Percentiles rank a stretch among this genome's conserved stretches.
Conservation (phyloP, 805 yeast genomes). For the Scheffersomyces stipitis region DNA sequence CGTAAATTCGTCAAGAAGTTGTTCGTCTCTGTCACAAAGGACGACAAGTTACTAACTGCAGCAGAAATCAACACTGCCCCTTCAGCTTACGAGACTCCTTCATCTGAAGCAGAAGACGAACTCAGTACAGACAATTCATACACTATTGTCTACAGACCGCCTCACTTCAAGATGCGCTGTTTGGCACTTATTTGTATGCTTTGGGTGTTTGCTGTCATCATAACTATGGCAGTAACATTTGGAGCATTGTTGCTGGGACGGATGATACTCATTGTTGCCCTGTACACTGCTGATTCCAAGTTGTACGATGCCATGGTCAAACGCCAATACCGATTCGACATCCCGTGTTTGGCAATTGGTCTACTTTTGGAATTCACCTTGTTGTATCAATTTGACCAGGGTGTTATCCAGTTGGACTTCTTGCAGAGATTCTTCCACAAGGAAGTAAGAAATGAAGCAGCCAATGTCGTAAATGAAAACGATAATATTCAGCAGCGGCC, state of each 20-base stretch:
- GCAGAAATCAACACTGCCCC: conserved; percentile 12
- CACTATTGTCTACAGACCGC: conserved; percentile 84
- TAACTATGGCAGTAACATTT: conserved; percentile 22
- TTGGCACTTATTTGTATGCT: conserved; percentile 44
- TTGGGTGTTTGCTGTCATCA: conserved; percentile 46
- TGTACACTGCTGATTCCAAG: background rate
- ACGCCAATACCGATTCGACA: background rate
- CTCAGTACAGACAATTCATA: conserved; percentile 46
- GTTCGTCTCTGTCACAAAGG: conserved; percentile 81
- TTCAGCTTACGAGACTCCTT: conserved; percentile 29
- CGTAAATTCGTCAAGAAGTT: conserved; percentile 60
- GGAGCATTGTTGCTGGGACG: conserved; percentile 30
- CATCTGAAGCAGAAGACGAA: conserved; percentile 45
- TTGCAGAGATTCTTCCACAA: background rate
- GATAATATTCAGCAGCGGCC: too few relatives aligned
- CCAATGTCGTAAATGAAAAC: background rate
- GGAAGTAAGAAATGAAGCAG: conserved; percentile 1
- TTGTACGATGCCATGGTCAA: background rate
- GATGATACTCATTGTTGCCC: background rate
- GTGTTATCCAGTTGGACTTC: too few relatives aligned
- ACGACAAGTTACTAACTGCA: conserved; percentile 55
- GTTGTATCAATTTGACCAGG: conserved; percentile 3
- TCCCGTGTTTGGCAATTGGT: conserved; percentile 14
- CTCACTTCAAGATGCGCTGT: conserved; percentile 63
- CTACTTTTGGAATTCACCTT: conserved; percentile 11